These are phyloP conservation scores for Pseudopithomyces chartarum DNA, from an alignment of 2,329 filamentous ascomycete species.

Conservation along the genomic window DNA sequence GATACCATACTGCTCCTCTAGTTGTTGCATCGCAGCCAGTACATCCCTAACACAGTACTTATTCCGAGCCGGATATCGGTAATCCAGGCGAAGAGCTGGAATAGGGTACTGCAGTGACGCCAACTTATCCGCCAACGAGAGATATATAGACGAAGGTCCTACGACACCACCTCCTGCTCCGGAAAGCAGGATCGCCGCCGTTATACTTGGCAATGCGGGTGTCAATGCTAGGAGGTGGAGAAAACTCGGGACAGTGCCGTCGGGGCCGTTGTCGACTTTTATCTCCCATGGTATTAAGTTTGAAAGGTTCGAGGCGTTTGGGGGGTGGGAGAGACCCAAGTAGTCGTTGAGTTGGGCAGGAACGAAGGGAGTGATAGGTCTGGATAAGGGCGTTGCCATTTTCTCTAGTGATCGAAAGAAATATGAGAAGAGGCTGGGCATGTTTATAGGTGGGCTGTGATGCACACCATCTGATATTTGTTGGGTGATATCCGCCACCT, in stretches of 20 bases:
- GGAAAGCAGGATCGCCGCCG: conserved; percentile 48
- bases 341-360: conserved; percentile 14
- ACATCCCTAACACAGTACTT: conserved; percentile 46
- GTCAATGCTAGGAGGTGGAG: conserved; percentile 18
- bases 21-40: conserved; percentile 43
- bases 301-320: conserved; percentile 5
- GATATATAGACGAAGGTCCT: conserved; percentile 49
- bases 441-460: not conserved
- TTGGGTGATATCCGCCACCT: not conserved
- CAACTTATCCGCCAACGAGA: conserved; percentile 49
- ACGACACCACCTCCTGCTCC: conserved; percentile 47
- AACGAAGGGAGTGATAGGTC: conserved; percentile 2
- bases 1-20: conserved; percentile 36
- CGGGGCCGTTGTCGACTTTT: conserved; percentile 18
- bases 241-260: conserved; percentile 21
- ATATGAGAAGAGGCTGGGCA: not conserved
- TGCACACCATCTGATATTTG: not conserved
- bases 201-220: conserved; percentile 32
- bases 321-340: conserved; percentile 15
- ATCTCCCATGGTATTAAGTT: conserved; percentile 15
- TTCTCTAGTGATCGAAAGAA: too few species aligned
- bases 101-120: conserved; percentile 43
- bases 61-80: conserved; percentile 43
- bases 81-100: conserved; percentile 50
- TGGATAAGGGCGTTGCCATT: too few species aligned